A percentile compares a stretch with the other conserved stretches of the same genome.
phyloP scores from a whole-genome alignment of 1,284 basidiomycete genomes.

The Naganishia albida region DNA sequence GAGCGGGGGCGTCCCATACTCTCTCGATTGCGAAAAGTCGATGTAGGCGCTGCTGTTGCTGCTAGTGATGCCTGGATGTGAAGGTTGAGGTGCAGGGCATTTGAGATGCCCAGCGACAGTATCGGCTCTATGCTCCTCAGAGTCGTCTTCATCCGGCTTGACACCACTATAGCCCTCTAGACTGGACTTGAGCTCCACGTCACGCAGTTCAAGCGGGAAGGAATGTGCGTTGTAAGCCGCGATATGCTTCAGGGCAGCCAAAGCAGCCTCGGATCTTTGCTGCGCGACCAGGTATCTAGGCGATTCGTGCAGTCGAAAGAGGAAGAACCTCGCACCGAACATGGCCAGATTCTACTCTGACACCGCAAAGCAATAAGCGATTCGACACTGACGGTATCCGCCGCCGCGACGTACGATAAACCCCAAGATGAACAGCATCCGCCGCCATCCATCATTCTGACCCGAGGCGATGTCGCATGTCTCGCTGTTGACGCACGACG shows the following conservation, averaged over 20 bases:
- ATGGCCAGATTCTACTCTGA: conserved; percentile 72
- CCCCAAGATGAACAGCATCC: conserved; percentile 71
- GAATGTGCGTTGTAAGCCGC: conserved; percentile 68
- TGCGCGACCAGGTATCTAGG: conserved; percentile 86
- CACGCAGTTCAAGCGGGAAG: neutral
- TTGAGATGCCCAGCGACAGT: neutral
- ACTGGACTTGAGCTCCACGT: conserved; percentile 7
- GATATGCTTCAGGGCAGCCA: conserved; percentile 77
- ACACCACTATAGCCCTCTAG: neutral
- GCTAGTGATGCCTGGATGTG: conserved; percentile 3
- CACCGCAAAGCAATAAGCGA: neutral
- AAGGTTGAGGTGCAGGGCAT: neutral
- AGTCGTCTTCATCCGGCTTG: neutral
- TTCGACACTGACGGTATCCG: neutral
- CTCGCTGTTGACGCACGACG: conserved; percentile 63
- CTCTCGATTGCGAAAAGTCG: conserved; percentile 29
- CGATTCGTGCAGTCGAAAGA: conserved; percentile 90
- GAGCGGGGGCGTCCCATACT: conserved; percentile 33
- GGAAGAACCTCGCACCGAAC: conserved; percentile 79
- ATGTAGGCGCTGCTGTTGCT: conserved; percentile 16
- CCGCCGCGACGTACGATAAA: conserved; percentile 61
- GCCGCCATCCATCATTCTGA: conserved; percentile 83
- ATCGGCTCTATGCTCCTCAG: neutral
- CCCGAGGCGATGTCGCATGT: conserved; percentile 59
- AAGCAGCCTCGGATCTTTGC: conserved; percentile 75